Evolutionary conservation across 768 basidiomycete species (phyloP), one percentile per base, ranked within the genome.

Genomic region (Lactifluus rugatus): DNA sequence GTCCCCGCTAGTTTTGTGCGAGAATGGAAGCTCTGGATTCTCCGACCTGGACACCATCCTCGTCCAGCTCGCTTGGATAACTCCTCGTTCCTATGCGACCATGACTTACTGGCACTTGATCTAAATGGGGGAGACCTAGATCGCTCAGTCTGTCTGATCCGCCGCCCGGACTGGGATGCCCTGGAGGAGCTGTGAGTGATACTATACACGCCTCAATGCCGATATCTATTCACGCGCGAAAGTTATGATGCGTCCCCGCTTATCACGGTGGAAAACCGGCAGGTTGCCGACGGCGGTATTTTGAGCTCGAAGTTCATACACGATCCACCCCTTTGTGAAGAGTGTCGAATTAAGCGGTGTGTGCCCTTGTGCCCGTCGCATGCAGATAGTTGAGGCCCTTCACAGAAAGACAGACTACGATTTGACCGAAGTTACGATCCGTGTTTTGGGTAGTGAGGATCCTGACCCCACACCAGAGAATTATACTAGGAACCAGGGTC

Each of bases 21-120:
- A 25, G 65, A 72, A 39, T 93, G 91, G 91, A 75, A 75, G 54
- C 75, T 76, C 56, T 93, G 91, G 91, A 66, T 84, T 7, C 72
- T 72, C 53, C 77, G 76, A 52, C 85, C 85, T 16, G 70, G 74
- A 7, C 79, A 80, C 57, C 66, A 72, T 50, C 61, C 72, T 31
- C 80, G 88, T 31, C 89, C 90, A 0, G 76, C 77, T n/a, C 57
- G 52, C 5, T 67, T 91, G 36, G 81, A 89, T 68, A 90, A 83
- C 63, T 71, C 75, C 13, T 65, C 67, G 9, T 83, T 87, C 65
- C 64, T 89, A 49, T 93, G 91, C 70, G 72, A 79, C 57, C 91
- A 93, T 69, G 73, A 73, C 5, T 68, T 75, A 60, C 76, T 92
- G 8, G 68, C 74, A 14, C 72, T 91, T 49, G 88, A 93, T 69